A percentile compares a stretch with the other conserved stretches of the same genome.
These are phyloP conservation scores for Naganishia antarctica DNA, from an alignment of 768 basidiomycete species.

Conservation along the genomic window DNA sequence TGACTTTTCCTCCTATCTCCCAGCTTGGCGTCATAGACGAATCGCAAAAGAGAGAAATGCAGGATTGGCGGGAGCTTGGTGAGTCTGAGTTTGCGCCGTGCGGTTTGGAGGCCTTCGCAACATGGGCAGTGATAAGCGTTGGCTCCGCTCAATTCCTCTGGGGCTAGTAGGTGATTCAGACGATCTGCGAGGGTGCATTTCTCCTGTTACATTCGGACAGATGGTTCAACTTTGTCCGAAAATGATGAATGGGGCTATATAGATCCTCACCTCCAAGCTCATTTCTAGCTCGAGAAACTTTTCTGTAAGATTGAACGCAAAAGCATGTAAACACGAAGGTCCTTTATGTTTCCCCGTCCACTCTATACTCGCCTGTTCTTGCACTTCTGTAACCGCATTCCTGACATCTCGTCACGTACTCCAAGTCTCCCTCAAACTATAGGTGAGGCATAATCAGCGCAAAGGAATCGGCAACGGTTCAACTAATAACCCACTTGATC, in stretches of 20 bases:
- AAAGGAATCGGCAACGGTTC: constrained; percentile 8
- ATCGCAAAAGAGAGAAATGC: constrained; percentile 88
- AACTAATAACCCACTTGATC: constrained; percentile 57
- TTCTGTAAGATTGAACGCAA: neutral
- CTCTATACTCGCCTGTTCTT: constrained; percentile 50
- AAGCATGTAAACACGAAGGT: constrained; percentile 5
- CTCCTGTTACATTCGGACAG: neutral
- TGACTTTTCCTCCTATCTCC: constrained; percentile 85
- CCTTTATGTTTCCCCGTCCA: neutral
- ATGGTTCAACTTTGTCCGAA: too few relatives aligned
- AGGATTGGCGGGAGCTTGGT: constrained; percentile 72
- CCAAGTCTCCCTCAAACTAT: constrained; percentile 80
- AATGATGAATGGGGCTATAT: too few relatives aligned
- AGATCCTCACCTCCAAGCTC: constrained; percentile 68
- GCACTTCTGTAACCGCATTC: constrained; percentile 64
- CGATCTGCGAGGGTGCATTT: constrained; percentile 70
- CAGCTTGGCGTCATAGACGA: constrained; percentile 73
- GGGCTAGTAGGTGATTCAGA: constrained; percentile 60
- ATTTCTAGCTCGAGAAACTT: constrained; percentile 84
- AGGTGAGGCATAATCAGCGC: neutral
- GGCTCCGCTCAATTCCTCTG: constrained; percentile 72
- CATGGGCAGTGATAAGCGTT: constrained; percentile 78
- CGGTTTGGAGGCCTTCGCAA: constrained; percentile 70
- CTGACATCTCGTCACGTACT: constrained; percentile 74
- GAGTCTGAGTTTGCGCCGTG: constrained; percentile 69